Percentiles rank a stretch among this genome's conserved stretches.
phyloP scores from a whole-genome alignment of 345 rosid genomes.

The Pistacia integerrima region DNA sequence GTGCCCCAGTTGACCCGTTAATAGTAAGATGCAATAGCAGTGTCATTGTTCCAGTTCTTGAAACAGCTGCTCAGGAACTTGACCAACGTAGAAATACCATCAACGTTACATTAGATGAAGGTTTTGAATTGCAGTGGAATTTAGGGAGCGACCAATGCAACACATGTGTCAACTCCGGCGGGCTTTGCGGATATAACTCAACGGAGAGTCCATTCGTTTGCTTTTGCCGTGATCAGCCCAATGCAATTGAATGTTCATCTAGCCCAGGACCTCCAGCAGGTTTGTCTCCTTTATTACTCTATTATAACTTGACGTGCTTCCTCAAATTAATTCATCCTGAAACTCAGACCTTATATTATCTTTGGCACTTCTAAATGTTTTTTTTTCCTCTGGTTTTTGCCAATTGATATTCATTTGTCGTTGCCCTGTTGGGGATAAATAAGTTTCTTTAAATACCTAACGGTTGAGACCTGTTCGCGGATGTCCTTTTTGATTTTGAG shows the following conservation, averaged over 20 bases:
- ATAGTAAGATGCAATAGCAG: constrained; percentile 5
- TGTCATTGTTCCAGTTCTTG: constrained; percentile 14
- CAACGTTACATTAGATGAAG: constrained; percentile 14
- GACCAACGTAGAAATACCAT: not conserved
- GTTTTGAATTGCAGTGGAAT: constrained; percentile 23
- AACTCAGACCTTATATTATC: too few species aligned
- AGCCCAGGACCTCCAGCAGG: constrained; percentile 23
- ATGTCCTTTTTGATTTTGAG: too few species aligned
- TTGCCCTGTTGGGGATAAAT: too few species aligned
- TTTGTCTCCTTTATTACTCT: not conserved
- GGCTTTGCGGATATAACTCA: constrained; percentile 16
- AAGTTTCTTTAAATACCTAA: too few species aligned
- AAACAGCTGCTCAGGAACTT: constrained; percentile 15
- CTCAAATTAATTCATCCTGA: too few species aligned
- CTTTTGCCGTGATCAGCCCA: constrained; percentile 24
- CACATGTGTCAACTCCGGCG: constrained; percentile 11
- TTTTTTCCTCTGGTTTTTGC: too few species aligned
- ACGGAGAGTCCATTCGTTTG: constrained; percentile 16
- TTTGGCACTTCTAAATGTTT: too few species aligned
- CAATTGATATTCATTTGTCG: too few species aligned
- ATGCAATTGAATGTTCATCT: constrained; percentile 14
- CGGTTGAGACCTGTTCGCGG: too few species aligned
- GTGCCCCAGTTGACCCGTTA: not conserved
- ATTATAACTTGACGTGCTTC: too few species aligned
- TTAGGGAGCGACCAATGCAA: constrained; percentile 10